Evolutionary conservation across 1,139 yeast genomes (phyloP), one percentile per base, ranked within the genome.

Genomic region (Debaryomyces sp.): DNA sequence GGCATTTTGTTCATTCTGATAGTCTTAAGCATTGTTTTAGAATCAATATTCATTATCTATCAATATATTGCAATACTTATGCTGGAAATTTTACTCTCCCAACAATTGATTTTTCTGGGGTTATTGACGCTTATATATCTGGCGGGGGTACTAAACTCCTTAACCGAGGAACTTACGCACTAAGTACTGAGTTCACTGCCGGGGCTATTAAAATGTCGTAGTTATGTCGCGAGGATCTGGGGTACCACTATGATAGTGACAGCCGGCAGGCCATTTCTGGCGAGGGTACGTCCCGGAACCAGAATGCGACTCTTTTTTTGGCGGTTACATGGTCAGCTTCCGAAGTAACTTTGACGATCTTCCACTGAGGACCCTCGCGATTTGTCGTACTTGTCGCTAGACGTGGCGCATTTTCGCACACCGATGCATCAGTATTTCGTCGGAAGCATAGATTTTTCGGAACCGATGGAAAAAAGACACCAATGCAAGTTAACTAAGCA

Each of bases 1-100:
- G 51, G 45, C 52, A 53, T 50, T 46, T 49, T 58, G 23, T 45
- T 50, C 41, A 58, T 50, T 48, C 45, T 51, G 10, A 46, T 36
- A n/a, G 43, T 21, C 37, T 49, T 54, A 41, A 54, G 44, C 57
- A 54, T 54, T 32, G 33, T 45, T n/a, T 41, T 32, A 7, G 36
- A 35, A 35, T 35, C 45, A 27, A 43, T 26, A 43, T 35, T 41
- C 43, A 41, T 41, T 37, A 29, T 41, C 43, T 23, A 41, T 30
- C 37, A 41, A 30, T 30, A 17, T 9, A 39, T 10, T 18, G 12
- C 23, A 39, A 39, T 39, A 27, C 12, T 22, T 27, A 26, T 29
- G 9, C 35, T 26, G 17, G 13, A 17, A 9, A n/a, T 26, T 12
- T 41, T 18, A 1, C 5, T 6, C 12, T 18, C 27, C 18, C 17